phyloP scores from a whole-genome alignment of 306 rosid species.

The Casuarina glauca region DNA sequence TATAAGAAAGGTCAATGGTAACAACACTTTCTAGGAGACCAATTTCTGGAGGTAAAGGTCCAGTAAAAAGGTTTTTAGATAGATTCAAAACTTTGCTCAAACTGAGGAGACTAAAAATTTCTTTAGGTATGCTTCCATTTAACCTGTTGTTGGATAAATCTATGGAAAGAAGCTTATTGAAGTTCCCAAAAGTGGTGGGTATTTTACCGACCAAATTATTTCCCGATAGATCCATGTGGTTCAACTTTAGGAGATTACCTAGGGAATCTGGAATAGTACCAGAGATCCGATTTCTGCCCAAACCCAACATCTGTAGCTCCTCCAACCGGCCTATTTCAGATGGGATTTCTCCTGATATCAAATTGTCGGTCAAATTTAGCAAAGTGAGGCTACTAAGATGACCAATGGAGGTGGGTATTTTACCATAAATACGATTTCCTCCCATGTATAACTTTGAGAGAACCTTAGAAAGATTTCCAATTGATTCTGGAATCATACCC shows the following conservation, averaged over 20 bases:
- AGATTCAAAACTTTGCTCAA: slow-evolving; percentile 55
- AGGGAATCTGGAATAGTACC: slow-evolving; percentile 61
- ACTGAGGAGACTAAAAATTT: slow-evolving; percentile 50
- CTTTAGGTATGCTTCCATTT: slow-evolving; percentile 16
- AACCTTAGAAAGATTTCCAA: no score
- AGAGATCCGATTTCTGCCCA: slow-evolving; percentile 15
- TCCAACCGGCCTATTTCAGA: slow-evolving; percentile 48
- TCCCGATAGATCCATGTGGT: slow-evolving; percentile 52
- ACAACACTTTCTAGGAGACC: slow-evolving; percentile 34
- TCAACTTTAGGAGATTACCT: slow-evolving; percentile 54
- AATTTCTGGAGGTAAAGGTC: slow-evolving; percentile 23
- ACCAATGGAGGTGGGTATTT: slow-evolving; percentile 59
- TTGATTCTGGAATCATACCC: no score
- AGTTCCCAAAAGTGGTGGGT: slow-evolving; percentile 50
- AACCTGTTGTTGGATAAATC: no score
- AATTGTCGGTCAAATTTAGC: slow-evolving; percentile 59
- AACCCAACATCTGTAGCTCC: slow-evolving; percentile 36
- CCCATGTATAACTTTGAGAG: slow-evolving; percentile 62
- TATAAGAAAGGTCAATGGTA: slow-evolving; percentile 58
- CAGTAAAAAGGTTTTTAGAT: slow-evolving; percentile 45
- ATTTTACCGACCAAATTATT: slow-evolving; percentile 48
- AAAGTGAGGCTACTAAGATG: slow-evolving; percentile 50
- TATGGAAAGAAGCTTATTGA: slow-evolving; percentile 15
- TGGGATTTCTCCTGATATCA: slow-evolving; percentile 62
- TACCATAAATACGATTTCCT: slow-evolving; percentile 57